Percentiles rank a stretch among this genome's conserved stretches.
These are phyloP conservation scores for Castanospermum australe DNA, from an alignment of 306 rosid species.

Conservation along the genomic window DNA sequence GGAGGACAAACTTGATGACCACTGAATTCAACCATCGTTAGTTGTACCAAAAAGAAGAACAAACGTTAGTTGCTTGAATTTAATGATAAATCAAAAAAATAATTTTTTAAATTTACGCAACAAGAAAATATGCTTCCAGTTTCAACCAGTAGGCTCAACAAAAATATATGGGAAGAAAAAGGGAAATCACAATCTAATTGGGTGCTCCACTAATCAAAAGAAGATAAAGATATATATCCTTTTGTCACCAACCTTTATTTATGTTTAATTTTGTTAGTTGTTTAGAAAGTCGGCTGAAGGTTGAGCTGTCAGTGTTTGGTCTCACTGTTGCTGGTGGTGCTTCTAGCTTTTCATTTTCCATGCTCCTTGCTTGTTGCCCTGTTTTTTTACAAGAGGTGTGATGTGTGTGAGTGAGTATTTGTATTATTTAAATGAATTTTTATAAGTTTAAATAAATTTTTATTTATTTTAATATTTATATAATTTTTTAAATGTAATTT, in stretches of 20 bases:
- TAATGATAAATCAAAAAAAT: not conserved
- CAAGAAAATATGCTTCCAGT: not conserved
- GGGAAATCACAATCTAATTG: slow-evolving; percentile 4
- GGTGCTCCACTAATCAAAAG: slow-evolving; percentile 29
- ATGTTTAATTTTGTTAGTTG: slow-evolving; percentile 29
- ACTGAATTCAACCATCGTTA: slow-evolving; percentile 32
- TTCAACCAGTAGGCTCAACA: slow-evolving; percentile 14
- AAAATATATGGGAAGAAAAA: not conserved
- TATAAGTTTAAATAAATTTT: no score
- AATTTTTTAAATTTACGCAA: slow-evolving; percentile 1
- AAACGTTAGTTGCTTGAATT: not conserved
- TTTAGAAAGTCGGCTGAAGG: slow-evolving; percentile 47
- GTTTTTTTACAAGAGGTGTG: not conserved
- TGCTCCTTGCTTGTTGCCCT: not conserved
- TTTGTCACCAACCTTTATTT: slow-evolving; percentile 38
- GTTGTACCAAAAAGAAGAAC: slow-evolving; percentile 34
- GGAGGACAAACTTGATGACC: not conserved
- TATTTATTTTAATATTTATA: no score
- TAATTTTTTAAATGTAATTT: no score
- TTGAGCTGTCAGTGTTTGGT: slow-evolving; percentile 60
- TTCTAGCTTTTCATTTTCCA: slow-evolving; percentile 32
- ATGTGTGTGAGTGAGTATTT: not conserved
- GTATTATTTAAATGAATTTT: no score
- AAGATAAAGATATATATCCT: slow-evolving; percentile 18
- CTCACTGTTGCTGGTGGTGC: slow-evolving; percentile 37